Base-by-base conservation (phyloP, 2,329 filamentous ascomycete genomes). In the Pestalotiopsis sp. region DNA sequence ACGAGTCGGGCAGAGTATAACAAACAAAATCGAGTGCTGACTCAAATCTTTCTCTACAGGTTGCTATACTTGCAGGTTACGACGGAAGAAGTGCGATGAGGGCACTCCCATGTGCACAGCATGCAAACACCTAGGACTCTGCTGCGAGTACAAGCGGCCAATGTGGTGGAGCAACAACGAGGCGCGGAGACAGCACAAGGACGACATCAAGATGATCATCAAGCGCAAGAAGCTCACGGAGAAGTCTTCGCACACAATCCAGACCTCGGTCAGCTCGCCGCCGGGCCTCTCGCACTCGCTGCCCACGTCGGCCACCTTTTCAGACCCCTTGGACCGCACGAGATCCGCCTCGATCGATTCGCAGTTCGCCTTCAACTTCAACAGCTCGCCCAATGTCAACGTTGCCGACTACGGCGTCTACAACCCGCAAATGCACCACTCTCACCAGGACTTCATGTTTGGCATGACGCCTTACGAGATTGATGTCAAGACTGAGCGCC, bases 81-180 rank as follows among this genome's bases (percentile, higher is more conserved):
- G 89, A 78, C 85, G 89, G 72, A 91, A 91, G 82, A 91, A 91
- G 85, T 91, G 89, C 82, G 89, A 91, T 76, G 89, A 91, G 80
- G 88, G 87, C 71, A 82, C 84, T 49, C 88, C 88, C 66, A 82
- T 85, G 76, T 91, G 89, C 84, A 86, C 87, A 17, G 89, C 89
- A 70, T 91, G 89, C 86, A 90, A 89, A 75, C 86, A 90, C 77
- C 91, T 99, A 68, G 92, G 93, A 67, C 87, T 99, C 68, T 87
- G 88, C 76, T 99, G 96, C 84, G 94, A 98, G 85, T 99, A 98
- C 85, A 97, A 97, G 87, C 87, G 95, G 78, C 96, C 96, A 49
- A 90, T 93, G 83, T 99, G 96, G 96, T 99, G 96, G 96, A 93
- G 92, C 83, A 98, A 96, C 86, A 92, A 93, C 77, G 94, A 97